Evolutionary conservation across 208 protist genomes (phyloP).

Genomic region (Trypanosoma boissoni): DNA sequence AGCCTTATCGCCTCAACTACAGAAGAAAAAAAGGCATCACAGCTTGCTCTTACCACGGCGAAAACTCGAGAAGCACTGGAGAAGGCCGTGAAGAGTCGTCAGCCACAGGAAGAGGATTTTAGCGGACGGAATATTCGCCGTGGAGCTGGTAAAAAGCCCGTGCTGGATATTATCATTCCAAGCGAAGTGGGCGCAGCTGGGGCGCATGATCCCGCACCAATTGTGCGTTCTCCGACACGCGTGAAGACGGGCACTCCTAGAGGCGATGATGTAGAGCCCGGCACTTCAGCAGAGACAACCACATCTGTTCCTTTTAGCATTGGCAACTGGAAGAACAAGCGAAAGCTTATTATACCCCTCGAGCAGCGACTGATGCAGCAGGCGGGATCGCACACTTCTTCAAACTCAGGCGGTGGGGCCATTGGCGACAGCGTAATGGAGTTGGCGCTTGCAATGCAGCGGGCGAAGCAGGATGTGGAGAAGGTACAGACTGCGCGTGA

Average conservation of each 20-base stretch:
- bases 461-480: conserved; percentile 48
- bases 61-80: conserved; percentile 37
- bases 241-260: conserved; percentile 28
- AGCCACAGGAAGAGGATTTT: conserved; percentile 30
- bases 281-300: not conserved
- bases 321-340: conserved; percentile 79
- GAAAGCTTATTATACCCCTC: conserved; percentile 75
- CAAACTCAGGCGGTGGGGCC: conserved; percentile 15
- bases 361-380: conserved; percentile 69
- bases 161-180: conserved; percentile 26
- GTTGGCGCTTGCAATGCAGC: conserved; percentile 64
- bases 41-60: conserved; percentile 31
- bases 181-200: conserved; percentile 4
- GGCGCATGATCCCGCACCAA: conserved; percentile 35
- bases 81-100: conserved; percentile 20
- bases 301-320: conserved; percentile 61
- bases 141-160: not conserved
- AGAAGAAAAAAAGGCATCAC: not conserved
- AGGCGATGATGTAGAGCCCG: conserved; percentile 1
- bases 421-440: conserved; percentile 62
- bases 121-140: conserved; percentile 24
- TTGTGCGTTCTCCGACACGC: conserved; percentile 73
- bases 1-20: not conserved
- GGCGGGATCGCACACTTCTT: conserved; percentile 24
- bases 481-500: conserved; percentile 48